Percentiles rank a stretch among this genome's conserved stretches.
These are phyloP conservation scores for Pythium myriotylum DNA, from an alignment of 352 stramenopile genomes.

Conservation along the genomic window DNA sequence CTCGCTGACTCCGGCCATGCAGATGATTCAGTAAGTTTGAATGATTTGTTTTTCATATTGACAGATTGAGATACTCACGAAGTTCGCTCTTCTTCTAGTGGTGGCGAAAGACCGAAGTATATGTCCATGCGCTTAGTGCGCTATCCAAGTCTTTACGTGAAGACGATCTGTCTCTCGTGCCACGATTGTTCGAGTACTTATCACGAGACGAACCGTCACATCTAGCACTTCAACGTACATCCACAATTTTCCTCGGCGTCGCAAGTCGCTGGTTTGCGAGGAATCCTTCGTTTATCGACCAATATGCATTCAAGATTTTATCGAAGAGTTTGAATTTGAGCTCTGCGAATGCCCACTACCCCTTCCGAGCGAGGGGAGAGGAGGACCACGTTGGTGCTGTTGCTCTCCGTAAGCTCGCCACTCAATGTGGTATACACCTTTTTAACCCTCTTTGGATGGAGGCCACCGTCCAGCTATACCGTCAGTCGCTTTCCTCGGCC, in stretches of 20 bases:
- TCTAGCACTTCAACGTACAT: slow-evolving; percentile 55
- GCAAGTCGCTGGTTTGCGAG: slow-evolving; percentile 74
- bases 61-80: too few relatives aligned
- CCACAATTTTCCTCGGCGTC: slow-evolving; percentile 75
- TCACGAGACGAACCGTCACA: slow-evolving; percentile 67
- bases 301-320: slow-evolving; percentile 69
- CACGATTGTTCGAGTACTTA: slow-evolving; percentile 73
- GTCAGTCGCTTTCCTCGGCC: slow-evolving; percentile 36
- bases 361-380: slow-evolving; percentile 46
- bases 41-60: not conserved
- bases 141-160: slow-evolving; percentile 82
- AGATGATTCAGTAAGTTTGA: slow-evolving; percentile 29
- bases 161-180: slow-evolving; percentile 74
- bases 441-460: slow-evolving; percentile 77
- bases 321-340: slow-evolving; percentile 65
- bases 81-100: slow-evolving; percentile 38
- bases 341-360: slow-evolving; percentile 38
- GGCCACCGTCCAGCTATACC: slow-evolving; percentile 65
- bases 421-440: slow-evolving; percentile 60
- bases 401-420: slow-evolving; percentile 67
- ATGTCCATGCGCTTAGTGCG: slow-evolving; percentile 79
- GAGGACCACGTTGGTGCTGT: slow-evolving; percentile 77
- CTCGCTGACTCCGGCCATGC: slow-evolving; percentile 38
- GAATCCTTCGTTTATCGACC: slow-evolving; percentile 56
- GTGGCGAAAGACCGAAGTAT: slow-evolving; percentile 81